Evolutionary conservation across 2,329 filamentous ascomycete genomes (phyloP).

Genomic region (Cordyceps tenuipes): DNA sequence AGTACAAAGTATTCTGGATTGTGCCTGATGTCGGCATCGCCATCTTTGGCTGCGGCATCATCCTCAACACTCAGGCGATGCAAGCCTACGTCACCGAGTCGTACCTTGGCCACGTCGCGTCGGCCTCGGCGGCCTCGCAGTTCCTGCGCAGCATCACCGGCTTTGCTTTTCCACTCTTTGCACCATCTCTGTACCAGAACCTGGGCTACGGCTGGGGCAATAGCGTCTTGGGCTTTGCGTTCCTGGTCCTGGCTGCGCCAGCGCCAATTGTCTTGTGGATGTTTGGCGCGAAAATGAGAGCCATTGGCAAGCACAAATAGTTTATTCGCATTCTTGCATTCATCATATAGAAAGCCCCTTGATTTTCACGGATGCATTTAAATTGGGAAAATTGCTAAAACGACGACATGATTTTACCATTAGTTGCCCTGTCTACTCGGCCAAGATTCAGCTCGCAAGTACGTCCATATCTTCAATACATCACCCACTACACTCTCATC

Average conservation of each 20-base stretch:
- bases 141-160: conserved; percentile 16
- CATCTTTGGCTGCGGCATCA: conserved; percentile 45
- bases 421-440: neutral
- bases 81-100: conserved; percentile 36
- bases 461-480: too few relatives aligned
- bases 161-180: conserved; percentile 18
- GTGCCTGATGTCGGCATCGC: conserved; percentile 48
- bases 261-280: conserved; percentile 5
- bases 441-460: too few relatives aligned
- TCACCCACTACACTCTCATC: too few relatives aligned
- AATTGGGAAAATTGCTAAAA: neutral
- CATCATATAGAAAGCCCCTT: neutral
- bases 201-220: conserved; percentile 17
- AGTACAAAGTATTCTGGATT: conserved; percentile 45
- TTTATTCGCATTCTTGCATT: neutral
- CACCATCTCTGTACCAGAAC: conserved; percentile 14
- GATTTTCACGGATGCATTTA: neutral
- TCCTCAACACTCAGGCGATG: conserved; percentile 44
- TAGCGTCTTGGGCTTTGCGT: conserved; percentile 5
- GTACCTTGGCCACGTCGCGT: conserved; percentile 13
- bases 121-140: conserved; percentile 15
- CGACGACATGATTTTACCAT: neutral
- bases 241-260: conserved; percentile 1
- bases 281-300: conserved; percentile 7
- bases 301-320: conserved; percentile 1